Percentiles rank a stretch among this genome's conserved stretches.
These are phyloP conservation scores for Talaromyces funiculosus DNA, from an alignment of 2,329 filamentous ascomycete genomes.

Conservation along the genomic window DNA sequence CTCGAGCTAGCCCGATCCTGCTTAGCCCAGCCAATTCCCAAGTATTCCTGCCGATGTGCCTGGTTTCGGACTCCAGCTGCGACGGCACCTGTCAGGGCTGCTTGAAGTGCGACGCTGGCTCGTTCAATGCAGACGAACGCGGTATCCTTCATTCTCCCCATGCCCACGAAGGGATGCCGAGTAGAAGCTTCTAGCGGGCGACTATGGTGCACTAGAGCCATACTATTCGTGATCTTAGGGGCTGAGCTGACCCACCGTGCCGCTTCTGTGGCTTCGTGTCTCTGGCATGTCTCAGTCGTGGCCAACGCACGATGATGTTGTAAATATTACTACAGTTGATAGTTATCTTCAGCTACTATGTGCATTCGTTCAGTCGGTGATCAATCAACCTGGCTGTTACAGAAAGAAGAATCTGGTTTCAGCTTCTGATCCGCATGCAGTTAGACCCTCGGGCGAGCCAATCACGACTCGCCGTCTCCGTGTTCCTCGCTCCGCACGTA, in stretches of 20 bases:
- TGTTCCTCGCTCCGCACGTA: no score
- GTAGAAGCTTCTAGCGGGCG: not conserved
- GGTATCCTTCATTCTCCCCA: not conserved
- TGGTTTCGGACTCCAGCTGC: constrained; percentile 2
- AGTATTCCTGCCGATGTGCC: not conserved
- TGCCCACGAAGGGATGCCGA: not conserved
- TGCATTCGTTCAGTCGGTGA: no score
- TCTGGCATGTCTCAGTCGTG: not conserved
- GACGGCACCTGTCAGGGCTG: not conserved
- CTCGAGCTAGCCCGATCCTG: not conserved
- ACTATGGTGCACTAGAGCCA: not conserved
- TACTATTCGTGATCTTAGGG: not conserved
- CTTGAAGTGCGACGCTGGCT: not conserved
- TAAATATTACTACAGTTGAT: not conserved
- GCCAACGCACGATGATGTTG: not conserved
- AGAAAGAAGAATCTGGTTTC: not conserved
- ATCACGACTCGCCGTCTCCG: no score
- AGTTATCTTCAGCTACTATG: no score
- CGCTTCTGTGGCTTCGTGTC: not conserved
- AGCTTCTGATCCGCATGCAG: not conserved
- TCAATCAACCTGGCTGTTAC: not conserved
- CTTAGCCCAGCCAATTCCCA: not conserved
- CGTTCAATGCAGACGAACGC: not conserved
- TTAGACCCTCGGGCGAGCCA: not conserved
- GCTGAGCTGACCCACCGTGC: constrained; percentile 3